Percentiles rank a stretch among this genome's conserved stretches.
These are phyloP conservation scores for Cordia subcordata DNA, from an alignment of 257 asterid species.

Conservation along the genomic window DNA sequence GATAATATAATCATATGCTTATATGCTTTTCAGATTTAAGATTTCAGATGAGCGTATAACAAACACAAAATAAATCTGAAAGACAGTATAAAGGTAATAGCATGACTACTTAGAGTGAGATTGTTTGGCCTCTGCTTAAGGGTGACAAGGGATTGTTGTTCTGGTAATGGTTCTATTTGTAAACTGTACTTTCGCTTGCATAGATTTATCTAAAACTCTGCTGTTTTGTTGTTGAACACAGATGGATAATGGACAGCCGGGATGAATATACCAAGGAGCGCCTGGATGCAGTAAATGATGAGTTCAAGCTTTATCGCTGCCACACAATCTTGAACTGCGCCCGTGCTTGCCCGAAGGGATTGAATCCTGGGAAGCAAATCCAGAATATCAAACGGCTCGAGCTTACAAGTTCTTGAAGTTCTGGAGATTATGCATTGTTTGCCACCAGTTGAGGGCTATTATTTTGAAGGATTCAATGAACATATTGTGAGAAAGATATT, in stretches of 20 bases:
- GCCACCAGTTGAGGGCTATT: not conserved
- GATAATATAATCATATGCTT: no score
- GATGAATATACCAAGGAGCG: constrained; percentile 92
- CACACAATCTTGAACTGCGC: constrained; percentile 92
- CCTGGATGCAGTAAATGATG: constrained; percentile 76
- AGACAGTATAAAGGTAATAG: no score
- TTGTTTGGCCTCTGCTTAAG: no score
- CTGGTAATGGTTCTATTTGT: no score
- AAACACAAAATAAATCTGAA: no score
- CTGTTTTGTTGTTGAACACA: constrained; percentile 24
- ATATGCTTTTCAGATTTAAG: no score
- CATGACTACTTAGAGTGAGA: no score
- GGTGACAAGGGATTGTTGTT: no score
- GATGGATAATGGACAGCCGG: constrained; percentile 99
- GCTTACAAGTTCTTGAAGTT: not conserved
- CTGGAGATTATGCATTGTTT: not conserved
- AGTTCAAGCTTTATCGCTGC: constrained; percentile 87
- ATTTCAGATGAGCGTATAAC: no score
- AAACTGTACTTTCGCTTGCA: no score
- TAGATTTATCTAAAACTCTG: not conserved
- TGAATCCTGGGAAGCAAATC: constrained; percentile 85
- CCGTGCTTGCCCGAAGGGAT: constrained; percentile 92
- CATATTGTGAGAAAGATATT: not conserved
- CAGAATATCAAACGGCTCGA: constrained; percentile 60
- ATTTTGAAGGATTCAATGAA: not conserved